Conservation (phyloP, 2,329 filamentous ascomycete species). For the Fusarium clavum region DNA sequence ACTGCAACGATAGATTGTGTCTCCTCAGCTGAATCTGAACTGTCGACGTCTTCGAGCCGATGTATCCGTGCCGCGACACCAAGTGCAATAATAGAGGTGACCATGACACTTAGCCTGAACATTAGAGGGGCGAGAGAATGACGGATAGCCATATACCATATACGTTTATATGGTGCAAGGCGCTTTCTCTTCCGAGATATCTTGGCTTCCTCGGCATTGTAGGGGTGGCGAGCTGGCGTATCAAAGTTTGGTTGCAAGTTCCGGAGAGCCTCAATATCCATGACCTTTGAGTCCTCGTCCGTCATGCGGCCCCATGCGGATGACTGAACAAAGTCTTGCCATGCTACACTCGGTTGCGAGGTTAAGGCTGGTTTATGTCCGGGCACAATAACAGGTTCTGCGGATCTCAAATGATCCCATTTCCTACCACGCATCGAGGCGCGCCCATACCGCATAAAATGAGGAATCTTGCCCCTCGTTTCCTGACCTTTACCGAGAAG, state of each 20-base stretch:
- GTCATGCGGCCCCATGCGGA: conserved; percentile 62
- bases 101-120: conserved; percentile 84
- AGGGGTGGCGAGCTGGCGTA: conserved; percentile 50
- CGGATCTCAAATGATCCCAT: conserved; percentile 70
- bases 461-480: conserved; percentile 55
- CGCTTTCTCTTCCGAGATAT: conserved; percentile 49
- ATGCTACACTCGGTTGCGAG: conserved; percentile 58
- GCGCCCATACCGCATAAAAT: conserved; percentile 61
- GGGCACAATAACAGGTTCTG: conserved; percentile 69
- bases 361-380: conserved; percentile 55
- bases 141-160: conserved; percentile 77
- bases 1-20: conserved; percentile 90
- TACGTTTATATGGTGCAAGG: conserved; percentile 61
- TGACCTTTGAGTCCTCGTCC: conserved; percentile 61
- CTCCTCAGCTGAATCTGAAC: conserved; percentile 63
- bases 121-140: conserved; percentile 87
- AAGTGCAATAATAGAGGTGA: conserved; percentile 84
- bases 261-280: conserved; percentile 59
- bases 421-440: conserved; percentile 60
- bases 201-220: conserved; percentile 46
- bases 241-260: conserved; percentile 62
- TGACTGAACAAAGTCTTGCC: conserved; percentile 66
- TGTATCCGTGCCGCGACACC: conserved; percentile 82
- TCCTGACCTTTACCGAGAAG: conserved; percentile 51
- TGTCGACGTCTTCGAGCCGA: conserved; percentile 63